These are phyloP conservation scores for Phytophthora syringae DNA, from an alignment of 352 stramenopile species.

Conservation along the genomic window DNA sequence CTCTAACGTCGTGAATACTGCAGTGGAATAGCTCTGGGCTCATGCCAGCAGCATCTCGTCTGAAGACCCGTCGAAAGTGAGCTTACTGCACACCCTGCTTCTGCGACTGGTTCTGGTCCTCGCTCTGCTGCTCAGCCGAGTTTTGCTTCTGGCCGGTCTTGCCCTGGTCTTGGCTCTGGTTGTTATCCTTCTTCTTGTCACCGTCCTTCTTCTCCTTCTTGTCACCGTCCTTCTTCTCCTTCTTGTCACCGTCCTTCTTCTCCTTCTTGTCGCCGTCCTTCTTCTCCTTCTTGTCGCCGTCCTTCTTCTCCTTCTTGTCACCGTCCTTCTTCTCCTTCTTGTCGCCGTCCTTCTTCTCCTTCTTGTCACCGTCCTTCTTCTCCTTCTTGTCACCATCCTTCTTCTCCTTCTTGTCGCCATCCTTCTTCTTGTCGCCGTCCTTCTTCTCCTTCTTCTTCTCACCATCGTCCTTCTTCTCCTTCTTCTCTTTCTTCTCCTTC, in stretches of 20 bases:
- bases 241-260: neutral
- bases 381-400: neutral
- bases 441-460: neutral
- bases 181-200: neutral
- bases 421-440: neutral
- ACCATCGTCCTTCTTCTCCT: too few species aligned
- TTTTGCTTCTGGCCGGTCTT: too few species aligned
- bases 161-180: too few species aligned
- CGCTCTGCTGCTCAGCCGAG: too few species aligned
- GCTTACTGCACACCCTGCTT: too few species aligned
- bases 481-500: slow-evolving; percentile 6
- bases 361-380: slow-evolving; percentile 3
- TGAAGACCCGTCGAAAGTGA: too few species aligned
- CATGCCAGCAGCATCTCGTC: too few species aligned
- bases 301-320: neutral
- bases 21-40: too few species aligned
- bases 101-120: too few species aligned
- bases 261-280: slow-evolving; percentile 10
- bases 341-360: neutral
- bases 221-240: neutral
- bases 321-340: neutral
- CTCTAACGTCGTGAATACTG: neutral
- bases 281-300: slow-evolving; percentile 4
- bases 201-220: neutral
- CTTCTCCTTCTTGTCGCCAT: neutral